Conservation (phyloP, 352 stramenopile genomes). For the Globisporangium sylvaticum region DNA sequence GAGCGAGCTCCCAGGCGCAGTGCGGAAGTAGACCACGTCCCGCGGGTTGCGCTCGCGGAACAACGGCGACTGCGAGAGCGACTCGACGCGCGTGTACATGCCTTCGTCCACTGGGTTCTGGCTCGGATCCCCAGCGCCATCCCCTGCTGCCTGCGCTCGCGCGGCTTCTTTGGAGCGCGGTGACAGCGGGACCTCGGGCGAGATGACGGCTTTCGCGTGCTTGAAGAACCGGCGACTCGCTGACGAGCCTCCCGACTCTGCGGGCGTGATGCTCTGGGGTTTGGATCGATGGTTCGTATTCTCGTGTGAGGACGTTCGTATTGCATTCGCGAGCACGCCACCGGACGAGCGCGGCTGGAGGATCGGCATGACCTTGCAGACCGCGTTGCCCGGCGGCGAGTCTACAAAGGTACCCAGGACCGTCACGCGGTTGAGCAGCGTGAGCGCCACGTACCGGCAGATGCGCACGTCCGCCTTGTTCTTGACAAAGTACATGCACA, state of each 20-base stretch:
- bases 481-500: conserved; percentile 59
- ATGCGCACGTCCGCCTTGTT: conserved; percentile 63
- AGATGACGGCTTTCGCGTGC: conserved; percentile 6
- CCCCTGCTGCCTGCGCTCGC: not conserved
- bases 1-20: conserved; percentile 51
- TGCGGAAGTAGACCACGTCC: conserved; percentile 70
- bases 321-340: conserved; percentile 5
- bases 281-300: not conserved
- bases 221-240: not conserved
- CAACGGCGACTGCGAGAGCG: conserved; percentile 40
- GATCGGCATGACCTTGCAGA: conserved; percentile 62
- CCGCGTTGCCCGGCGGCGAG: conserved; percentile 33
- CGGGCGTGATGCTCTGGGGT: not conserved
- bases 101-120: conserved; percentile 22
- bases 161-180: not conserved
- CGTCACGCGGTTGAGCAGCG: conserved; percentile 44
- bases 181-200: conserved; percentile 3
- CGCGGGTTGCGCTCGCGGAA: conserved; percentile 51
- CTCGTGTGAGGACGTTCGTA: conserved; percentile 6
- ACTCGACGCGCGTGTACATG: conserved; percentile 49
- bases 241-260: not conserved
- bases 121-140: not conserved
- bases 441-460: conserved; percentile 53
- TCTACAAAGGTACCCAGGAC: conserved; percentile 63
- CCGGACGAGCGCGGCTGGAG: conserved; percentile 35